phyloP scores from a whole-genome alignment of 2,329 filamentous ascomycete genomes.

The Colletotrichum spaethianum region DNA sequence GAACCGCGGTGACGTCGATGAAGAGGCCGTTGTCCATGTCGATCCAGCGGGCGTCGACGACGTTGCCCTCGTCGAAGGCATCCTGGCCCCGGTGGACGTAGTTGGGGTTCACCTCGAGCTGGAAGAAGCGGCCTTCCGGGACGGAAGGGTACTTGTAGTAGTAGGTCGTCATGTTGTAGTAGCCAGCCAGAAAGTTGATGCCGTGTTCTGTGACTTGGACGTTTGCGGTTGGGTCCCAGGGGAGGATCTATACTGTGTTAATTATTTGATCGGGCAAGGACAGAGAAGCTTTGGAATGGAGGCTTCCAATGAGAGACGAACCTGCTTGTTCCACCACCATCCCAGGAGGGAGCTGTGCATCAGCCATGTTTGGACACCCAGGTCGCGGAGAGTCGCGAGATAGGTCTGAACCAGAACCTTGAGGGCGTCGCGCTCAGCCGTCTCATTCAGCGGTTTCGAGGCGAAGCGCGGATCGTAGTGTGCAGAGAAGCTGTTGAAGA shows the following conservation, averaged over 20 bases:
- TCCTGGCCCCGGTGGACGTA: constrained; percentile 50
- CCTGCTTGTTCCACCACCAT: constrained; percentile 85
- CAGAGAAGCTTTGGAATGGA: background rate
- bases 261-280: background rate
- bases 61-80: constrained; percentile 53
- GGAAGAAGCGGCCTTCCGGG: constrained; percentile 58
- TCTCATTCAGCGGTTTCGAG: constrained; percentile 59
- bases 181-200: constrained; percentile 74
- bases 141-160: constrained; percentile 58
- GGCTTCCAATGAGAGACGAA: constrained; percentile 42
- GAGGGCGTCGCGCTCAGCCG: constrained; percentile 73
- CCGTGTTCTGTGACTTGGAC: constrained; percentile 79
- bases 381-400: constrained; percentile 74
- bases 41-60: constrained; percentile 65
- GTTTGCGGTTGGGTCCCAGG: constrained; percentile 85
- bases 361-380: constrained; percentile 84
- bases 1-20: constrained; percentile 66
- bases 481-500: constrained; percentile 43
- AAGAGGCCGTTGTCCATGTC: constrained; percentile 62
- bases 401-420: constrained; percentile 80
- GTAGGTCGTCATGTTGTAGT: constrained; percentile 73
- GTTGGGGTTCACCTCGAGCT: constrained; percentile 65
- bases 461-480: constrained; percentile 59
- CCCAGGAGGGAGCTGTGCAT: constrained; percentile 87
- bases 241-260: constrained; percentile 69